Evolutionary conservation across 768 basidiomycete genomes (phyloP), one percentile per base, ranked within the genome.

Genomic region (Boletellus ananas): DNA sequence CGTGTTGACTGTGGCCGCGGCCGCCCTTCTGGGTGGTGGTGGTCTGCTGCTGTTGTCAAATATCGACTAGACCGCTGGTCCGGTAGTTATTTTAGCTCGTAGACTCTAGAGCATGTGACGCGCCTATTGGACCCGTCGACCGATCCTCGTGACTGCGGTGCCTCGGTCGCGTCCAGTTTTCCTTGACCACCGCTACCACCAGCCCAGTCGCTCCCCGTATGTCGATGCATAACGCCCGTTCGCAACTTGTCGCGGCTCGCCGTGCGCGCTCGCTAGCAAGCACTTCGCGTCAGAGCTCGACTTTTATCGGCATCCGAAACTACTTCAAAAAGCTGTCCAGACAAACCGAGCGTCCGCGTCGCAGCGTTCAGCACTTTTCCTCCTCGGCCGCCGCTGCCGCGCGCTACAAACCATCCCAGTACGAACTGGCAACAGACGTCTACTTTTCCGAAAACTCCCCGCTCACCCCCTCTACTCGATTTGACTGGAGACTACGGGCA

Each of bases 401-500:
- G 20, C 51, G 10, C 25, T 18, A 20, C 44, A 59, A 58, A 20
- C 53, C 55, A 13, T 55, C 59, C 23, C 53, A 50, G 7, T 52
- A 56, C 16, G 51, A 61, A 17, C 56, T 66, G 10, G 58, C 66
- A n/a, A 54, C 58, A 6, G 66, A 67, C 36, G 43, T 44, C 1
- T 68, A 59, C 47, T 69, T 69, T 13, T 61, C 67, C 21, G 67
- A 65, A 47, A 47, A 55, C 42, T 66, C 64, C 1, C 64, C 66
- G 21, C 60, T 66, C 16, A 23, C 45, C 1, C 61, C 68, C 11
- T 53, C 62, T 11, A 23, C 58, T 25, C 59, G 85, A 7, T 84
- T 81, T 62, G 79, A 87, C 58, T 87, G 86, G 85, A 73, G 82
- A 36, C 58, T 72, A 34, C 73, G 81, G 17, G 77, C 83, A 8